Evolutionary conservation across 495 filamentous ascomycete species (phyloP), one percentile per base, ranked within the genome.

Genomic region (Xylaria venustula): DNA sequence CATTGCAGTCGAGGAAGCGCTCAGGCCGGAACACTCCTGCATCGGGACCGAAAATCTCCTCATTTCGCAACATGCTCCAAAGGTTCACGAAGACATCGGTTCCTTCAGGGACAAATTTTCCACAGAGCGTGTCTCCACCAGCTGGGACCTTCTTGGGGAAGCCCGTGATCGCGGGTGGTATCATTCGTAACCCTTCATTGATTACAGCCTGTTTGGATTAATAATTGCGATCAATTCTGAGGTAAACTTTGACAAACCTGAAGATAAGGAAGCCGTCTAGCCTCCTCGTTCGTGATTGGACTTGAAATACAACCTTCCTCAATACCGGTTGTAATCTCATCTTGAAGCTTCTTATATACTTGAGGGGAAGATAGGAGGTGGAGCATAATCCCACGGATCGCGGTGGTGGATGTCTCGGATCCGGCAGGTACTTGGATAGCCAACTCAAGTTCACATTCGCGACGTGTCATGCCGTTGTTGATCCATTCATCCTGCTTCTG

Each of bases 391-490:
- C 74, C 79, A 61, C 82, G 76, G 64, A 88, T 81, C 8, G 82
- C 77, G 0, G 85, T 85, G 0, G 81, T 81, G 0, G 83, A 83
- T 9, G 85, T 87, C 61, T 89, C 86, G 15, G 82, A 78, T 15
- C 84, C 85, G 0, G 86, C 85, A 7, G 87, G 75, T 20, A 81
- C 68, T 17, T 75, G 57, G 15, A 68, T 20, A 9, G 52, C 56
- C 20, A 65, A 30, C 37, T 82, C 58, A 75, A 67, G 22, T 53
- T 75, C 68, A 62, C 64, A 70, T 58, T 77, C 60, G 47, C 56
- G 61, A 23, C 66, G 66, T 1, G 56, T 64, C 28, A 77, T 37
- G 0, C 72, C 73, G 26, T 73, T 61, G 2, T 65, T 68, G 7
- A 75, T 65, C 64, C 73, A 78, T 28, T 65, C 63, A 45, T 69